A percentile compares a stretch with the other conserved stretches of the same genome.
Conservation (phyloP, 495 filamentous ascomycete species). For the Aspergillus bridgeri region DNA sequence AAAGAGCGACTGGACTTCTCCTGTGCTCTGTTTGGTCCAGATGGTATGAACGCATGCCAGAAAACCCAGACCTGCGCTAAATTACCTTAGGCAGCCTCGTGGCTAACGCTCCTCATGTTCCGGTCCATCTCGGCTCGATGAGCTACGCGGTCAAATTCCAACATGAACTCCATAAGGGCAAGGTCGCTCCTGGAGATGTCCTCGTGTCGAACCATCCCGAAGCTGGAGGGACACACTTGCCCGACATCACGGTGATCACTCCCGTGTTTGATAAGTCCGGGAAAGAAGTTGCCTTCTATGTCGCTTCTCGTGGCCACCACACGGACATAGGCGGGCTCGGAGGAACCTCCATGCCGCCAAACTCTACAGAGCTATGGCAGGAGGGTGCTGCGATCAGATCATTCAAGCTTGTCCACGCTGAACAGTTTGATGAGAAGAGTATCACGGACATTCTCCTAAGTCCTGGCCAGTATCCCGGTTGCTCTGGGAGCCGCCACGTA, state of each 20-base stretch:
- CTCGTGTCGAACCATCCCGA: conserved; percentile 95
- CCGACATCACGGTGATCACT: conserved; percentile 88
- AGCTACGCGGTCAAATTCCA: conserved; percentile 92
- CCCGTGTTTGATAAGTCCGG: conserved; percentile 70
- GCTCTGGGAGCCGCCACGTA: conserved; percentile 84
- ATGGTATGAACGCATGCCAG: too few relatives aligned
- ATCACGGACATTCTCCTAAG: conserved; percentile 79
- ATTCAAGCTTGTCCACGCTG: conserved; percentile 89
- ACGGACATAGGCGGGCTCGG: conserved; percentile 96
- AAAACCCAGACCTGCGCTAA: too few relatives aligned
- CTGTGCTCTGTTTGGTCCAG: conserved; percentile 87
- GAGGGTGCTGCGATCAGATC: conserved; percentile 92
- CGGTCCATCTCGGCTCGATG: conserved; percentile 91
- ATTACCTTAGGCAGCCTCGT: conserved; percentile 48
- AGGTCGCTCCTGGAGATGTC: conserved; percentile 86
- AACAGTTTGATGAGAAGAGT: conserved; percentile 81
- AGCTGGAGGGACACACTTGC: conserved; percentile 83
- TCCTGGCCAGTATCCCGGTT: conserved; percentile 79
- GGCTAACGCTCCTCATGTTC: conserved; percentile 91
- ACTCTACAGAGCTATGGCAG: conserved; percentile 88
- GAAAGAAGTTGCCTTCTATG: conserved; percentile 91
- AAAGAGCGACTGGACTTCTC: conserved; percentile 97
- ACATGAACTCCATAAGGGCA: conserved; percentile 85
- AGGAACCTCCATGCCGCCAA: conserved; percentile 94
- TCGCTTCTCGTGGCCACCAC: conserved; percentile 91